Conservation (phyloP, 2,329 filamentous ascomycete genomes). For the Ophiosphaerella korrae region DNA sequence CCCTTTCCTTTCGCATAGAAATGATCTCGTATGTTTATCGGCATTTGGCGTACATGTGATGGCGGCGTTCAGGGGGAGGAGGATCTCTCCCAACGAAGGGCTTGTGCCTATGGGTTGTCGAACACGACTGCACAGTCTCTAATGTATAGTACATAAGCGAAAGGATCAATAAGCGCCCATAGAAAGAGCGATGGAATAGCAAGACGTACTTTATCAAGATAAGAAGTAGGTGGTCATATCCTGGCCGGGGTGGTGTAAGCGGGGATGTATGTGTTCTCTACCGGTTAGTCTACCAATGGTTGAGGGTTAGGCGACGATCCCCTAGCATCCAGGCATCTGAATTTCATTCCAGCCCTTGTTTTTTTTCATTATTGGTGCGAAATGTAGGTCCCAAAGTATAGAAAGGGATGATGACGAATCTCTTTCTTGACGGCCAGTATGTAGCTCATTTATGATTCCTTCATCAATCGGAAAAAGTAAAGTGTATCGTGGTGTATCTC, state of each 20-base stretch:
- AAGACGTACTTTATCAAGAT: constrained; percentile 13
- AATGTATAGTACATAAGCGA: constrained; percentile 38
- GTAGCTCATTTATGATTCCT: constrained; percentile 9
- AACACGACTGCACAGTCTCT: constrained; percentile 19
- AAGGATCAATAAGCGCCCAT: constrained; percentile 12
- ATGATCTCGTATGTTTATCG: constrained; percentile 2
- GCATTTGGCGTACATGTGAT: constrained; percentile 13
- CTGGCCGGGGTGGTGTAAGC: constrained; percentile 14
- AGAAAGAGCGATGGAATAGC: constrained; percentile 3
- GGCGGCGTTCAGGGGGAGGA: constrained; percentile 10
- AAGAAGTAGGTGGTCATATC: constrained; percentile 9
- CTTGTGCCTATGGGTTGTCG: constrained; percentile 6
- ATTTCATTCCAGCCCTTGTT: neutral
- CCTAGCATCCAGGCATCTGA: neutral
- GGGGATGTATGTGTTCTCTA: constrained; percentile 15
- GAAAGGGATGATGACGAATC: neutral
- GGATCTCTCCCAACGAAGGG: constrained; percentile 6
- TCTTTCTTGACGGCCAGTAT: constrained; percentile 10
- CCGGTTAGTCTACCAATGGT: constrained; percentile 20
- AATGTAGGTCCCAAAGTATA: neutral
- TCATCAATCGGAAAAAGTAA: neutral
- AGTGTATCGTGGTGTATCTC: constrained; percentile 9
- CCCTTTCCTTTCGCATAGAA: constrained; percentile 19
- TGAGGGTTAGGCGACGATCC: constrained; percentile 8
- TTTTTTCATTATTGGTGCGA: neutral